These are phyloP conservation scores for Ceraceosorus guamensis DNA, from an alignment of 1,284 basidiomycete species.

Conservation along the genomic window DNA sequence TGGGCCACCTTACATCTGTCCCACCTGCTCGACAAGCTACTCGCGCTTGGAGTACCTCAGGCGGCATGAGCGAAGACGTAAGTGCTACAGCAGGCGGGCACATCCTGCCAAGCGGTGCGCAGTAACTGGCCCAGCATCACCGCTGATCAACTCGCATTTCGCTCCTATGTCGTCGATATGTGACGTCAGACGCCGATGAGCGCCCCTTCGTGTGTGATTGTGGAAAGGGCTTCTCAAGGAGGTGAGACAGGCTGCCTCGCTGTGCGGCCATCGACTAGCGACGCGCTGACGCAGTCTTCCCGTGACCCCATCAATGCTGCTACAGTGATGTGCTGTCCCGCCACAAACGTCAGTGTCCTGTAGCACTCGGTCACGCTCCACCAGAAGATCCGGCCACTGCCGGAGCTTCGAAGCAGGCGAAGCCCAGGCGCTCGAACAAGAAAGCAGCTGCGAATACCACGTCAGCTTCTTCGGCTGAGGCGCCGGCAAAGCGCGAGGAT, in stretches of 20 bases:
- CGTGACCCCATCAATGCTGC: neutral
- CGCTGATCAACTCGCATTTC: neutral
- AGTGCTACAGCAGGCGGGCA: conserved; percentile 6
- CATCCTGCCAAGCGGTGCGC: neutral
- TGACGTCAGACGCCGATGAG: conserved; percentile 37
- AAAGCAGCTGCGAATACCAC: no score
- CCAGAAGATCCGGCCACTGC: neutral
- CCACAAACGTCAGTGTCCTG: conserved; percentile 43
- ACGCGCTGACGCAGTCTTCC: neutral
- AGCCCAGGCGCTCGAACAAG: no score
- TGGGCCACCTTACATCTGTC: conserved; percentile 44
- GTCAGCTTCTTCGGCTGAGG: no score
- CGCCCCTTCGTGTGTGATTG: conserved; percentile 46
- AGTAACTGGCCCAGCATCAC: neutral
- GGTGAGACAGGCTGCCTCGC: conserved; percentile 11
- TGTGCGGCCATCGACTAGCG: neutral
- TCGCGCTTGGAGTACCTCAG: conserved; percentile 45
- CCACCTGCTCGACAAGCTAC: conserved; percentile 45
- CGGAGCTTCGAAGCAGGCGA: no score
- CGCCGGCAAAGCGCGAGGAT: no score
- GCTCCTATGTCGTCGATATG: neutral
- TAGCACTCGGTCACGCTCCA: conserved; percentile 1
- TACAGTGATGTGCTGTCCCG: conserved; percentile 41
- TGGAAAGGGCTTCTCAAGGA: conserved; percentile 45
- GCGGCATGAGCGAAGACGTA: conserved; percentile 43